Base-by-base conservation (phyloP, 106 monocot species). In the Ottelia alismoides region DNA sequence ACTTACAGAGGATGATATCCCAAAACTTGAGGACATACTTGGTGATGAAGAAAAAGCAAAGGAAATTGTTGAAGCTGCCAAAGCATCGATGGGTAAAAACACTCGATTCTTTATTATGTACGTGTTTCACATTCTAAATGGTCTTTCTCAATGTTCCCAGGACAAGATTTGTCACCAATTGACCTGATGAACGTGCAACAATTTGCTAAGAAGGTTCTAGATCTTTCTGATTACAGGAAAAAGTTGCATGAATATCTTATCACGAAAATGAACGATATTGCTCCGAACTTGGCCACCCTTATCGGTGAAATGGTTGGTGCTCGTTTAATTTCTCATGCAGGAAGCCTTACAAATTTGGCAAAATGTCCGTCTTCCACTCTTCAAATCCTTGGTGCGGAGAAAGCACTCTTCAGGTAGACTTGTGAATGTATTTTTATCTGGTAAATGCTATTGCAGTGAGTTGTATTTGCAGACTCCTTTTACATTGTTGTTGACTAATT, bases 391-490 rank as follows among this genome's bases (percentile, higher is more conserved):
- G 93, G 93, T 46, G 87, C 93, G 44, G 87, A 93, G 71, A 93
- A 93, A 44, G 93, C 93, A 30, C 93, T 93, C 51, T 93, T 93
- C 77, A 87, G 93, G 93, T 93, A 18, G n/a, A n/a, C n/a, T n/a
- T n/a, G 22, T 60, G 29, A 23, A 16, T 3, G 18, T 21, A 44
- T 22, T 27, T 10, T 50, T 25, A 22, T 20, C 23, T 20, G 25
- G 20, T 16, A 10, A n/a, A 12, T 9, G 7, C 22, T 43, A 4
- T 58, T 59, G 12, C 19, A 2, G 54, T 19, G 20, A n/a, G 0
- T 20, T n/a, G 28, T 27, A 55, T 31, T 20, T 21, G 20, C 17
- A 7, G 51, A 58, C 21, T 45, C 30, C 2, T 48, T 26, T 17
- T 57, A 18, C 2, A 20, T 28, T 27, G 11, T 55, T 55, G 4